phyloP scores from a whole-genome alignment of 1,284 basidiomycete genomes.

The Sanghuangporus weigelae region DNA sequence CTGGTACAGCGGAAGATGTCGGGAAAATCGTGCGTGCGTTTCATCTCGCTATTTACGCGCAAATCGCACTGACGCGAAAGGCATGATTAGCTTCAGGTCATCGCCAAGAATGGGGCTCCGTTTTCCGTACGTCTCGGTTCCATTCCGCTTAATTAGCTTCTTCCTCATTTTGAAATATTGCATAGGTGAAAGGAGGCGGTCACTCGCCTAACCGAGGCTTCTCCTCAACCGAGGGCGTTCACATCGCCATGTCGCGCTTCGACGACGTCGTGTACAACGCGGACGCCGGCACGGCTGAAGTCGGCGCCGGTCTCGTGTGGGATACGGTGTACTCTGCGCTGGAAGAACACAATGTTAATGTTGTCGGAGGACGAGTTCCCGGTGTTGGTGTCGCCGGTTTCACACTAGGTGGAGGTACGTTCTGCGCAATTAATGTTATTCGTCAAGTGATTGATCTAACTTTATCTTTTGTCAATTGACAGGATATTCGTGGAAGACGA shows the following conservation, averaged over 20 bases:
- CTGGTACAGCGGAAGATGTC: slow-evolving; percentile 43
- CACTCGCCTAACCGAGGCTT: slow-evolving; percentile 46
- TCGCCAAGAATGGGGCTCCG: slow-evolving; percentile 33
- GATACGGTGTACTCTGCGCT: slow-evolving; percentile 51
- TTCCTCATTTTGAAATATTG: slow-evolving; percentile 8
- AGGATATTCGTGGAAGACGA: slow-evolving; percentile 53
- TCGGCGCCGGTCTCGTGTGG: slow-evolving; percentile 53
- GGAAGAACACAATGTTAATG: slow-evolving; percentile 37
- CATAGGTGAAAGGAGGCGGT: slow-evolving; percentile 50
- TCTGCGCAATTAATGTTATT: background rate
- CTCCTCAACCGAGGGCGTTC: slow-evolving; percentile 50
- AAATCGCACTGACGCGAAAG: background rate
- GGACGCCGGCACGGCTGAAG: slow-evolving; percentile 32
- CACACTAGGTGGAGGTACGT: slow-evolving; percentile 49
- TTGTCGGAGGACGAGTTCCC: slow-evolving; percentile 46
- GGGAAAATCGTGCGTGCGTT: slow-evolving; percentile 32
- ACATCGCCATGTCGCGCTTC: slow-evolving; percentile 50
- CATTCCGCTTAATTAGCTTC: background rate
- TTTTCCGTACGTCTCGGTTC: slow-evolving; percentile 36
- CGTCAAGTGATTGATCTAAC: background rate
- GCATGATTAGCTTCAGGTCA: slow-evolving; percentile 8
- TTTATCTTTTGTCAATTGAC: background rate
- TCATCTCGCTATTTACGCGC: background rate
- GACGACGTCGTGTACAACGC: slow-evolving; percentile 39
- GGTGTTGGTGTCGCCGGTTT: slow-evolving; percentile 56